Evolutionary conservation across 257 asterid genomes (phyloP), one percentile per base, ranked within the genome.

Genomic region (Craterostigma plantagineum): DNA sequence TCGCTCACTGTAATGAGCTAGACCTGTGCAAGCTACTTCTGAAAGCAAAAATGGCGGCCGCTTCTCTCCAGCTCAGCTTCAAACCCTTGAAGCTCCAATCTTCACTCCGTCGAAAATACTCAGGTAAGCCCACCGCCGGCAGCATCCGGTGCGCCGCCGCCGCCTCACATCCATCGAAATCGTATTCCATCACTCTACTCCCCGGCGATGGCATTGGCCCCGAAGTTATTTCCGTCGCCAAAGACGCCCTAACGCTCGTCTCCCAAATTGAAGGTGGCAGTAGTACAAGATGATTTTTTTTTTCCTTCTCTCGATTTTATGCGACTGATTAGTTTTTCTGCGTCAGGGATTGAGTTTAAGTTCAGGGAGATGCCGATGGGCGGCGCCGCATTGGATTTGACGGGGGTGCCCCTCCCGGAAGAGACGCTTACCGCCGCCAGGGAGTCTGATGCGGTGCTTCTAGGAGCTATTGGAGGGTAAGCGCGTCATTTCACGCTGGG

Each of bases 381-480:
- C 35, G 99, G 95, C 14, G 85, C 87, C 11, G 94, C 99, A 60
- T 65, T 90, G 51, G 98, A 90, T 72, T 69, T 77, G 76, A 68
- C 85, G 10, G 93, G 93, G 16, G 92, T 82, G 33, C 93, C 95
- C 52, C 68, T 90, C 67, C 95, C 95, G n/a, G 86, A 72, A 13
- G 86, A 76, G 75, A 90, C 95, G 11, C 92, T 90, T 52, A 54
- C 64, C 1, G 63, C 72, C 43, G 94, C 99, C 13, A 75, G 67
- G 81, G 66, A 56, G 49, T 80, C 95, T 38, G 80, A 83, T 65
- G 99, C 94, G 40, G 81, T 84, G 67, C 87, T 90, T 50, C 95
- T 90, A 35, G 99, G 99, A 54, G 95, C 99, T 30, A 83, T 90
- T 59, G 99, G 99, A 73, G 99, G 99, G 95, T 82, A 67, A 56